Evolutionary conservation across 2,329 filamentous ascomycete species (phyloP), one percentile per base, ranked within the genome.

Genomic region (Claviceps africana): DNA sequence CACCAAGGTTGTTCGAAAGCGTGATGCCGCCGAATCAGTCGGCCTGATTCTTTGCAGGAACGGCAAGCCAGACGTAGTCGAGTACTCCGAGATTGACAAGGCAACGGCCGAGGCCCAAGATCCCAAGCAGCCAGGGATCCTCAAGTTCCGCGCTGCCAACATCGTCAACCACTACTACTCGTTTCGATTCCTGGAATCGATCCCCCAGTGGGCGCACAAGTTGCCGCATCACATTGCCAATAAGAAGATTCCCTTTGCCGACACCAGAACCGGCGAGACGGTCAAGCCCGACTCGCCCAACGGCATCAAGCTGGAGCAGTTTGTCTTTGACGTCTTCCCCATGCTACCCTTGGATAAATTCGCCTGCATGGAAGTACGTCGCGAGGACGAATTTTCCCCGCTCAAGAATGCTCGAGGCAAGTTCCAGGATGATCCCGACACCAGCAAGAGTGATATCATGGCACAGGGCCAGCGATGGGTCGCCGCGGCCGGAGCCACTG

Each of bases 91-190:
- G 74, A 97, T 98, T 61, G 86, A 94, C 74, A 72, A 80, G 58
- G 84, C 81, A 56, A 93, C 88, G n/a, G 86, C 91, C 53, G 88
- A 94, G 70, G 91, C 90, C 58, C 81, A 84, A 65, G 93, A 98
- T 65, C 71, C 84, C 51, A 86, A 86, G 69, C 83, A 95, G 63
- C 75, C 81, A 3, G 83, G 81, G 53, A 76, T 96, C 51, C 83
- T 98, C 65, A 94, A 91, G 71, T 97, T 95, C 82, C 86, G 93
- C 56, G 91, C 93, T 53, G 93, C 91, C 64, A 98, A 98, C 75
- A 98, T 98, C 61, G 93, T 98, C 72, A 98, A 98, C 77, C 93
- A 98, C 78, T 98, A 97, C 80, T 98, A 98, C 75, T 95, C 88
- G 47, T 91, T 90, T 76, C 74, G 79, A 59, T 97, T 96, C 78